A percentile compares a stretch with the other conserved stretches of the same genome.
Evolutionary conservation across 1,284 basidiomycete species (phyloP).

Genomic region (Ceratobasidium sp.): DNA sequence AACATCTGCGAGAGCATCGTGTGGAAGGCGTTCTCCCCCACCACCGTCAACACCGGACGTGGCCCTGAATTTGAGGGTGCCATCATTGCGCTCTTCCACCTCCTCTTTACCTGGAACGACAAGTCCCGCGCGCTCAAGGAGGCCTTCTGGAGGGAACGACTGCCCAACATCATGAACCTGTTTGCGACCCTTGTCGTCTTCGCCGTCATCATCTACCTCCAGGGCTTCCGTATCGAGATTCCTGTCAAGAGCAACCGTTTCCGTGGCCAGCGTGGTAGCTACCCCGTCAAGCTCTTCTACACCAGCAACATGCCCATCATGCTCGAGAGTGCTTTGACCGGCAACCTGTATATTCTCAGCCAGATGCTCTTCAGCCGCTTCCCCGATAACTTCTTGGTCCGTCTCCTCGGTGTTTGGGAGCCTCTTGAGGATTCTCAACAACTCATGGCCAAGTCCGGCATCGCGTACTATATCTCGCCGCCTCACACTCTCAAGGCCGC

Average conservation of each 20-base stretch:
- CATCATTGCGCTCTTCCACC: constrained; percentile 95
- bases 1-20: constrained; percentile 99
- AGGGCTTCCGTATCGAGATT: constrained; percentile 99
- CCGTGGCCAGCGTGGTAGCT: constrained; percentile 93
- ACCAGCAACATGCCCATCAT: constrained; percentile 99
- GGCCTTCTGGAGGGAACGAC: constrained; percentile 96
- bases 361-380: constrained; percentile 95
- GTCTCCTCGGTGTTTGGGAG: constrained; percentile 96
- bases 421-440: constrained; percentile 94
- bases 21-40: constrained; percentile 99
- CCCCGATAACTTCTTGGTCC: constrained; percentile 91
- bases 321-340: constrained; percentile 94
- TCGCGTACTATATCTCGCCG: constrained; percentile 98
- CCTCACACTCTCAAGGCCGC: constrained; percentile 91
- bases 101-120: constrained; percentile 98
- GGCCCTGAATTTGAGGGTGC: constrained; percentile 99
- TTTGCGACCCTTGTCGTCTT: constrained; percentile 93
- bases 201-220: constrained; percentile 96
- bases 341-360: constrained; percentile 95
- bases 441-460: constrained; percentile 90
- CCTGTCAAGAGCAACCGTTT: constrained; percentile 97
- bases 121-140: constrained; percentile 97
- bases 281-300: constrained; percentile 99
- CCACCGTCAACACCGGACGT: constrained; percentile 97
- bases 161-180: constrained; percentile 98